Conservation (phyloP, 139 green algal species). For the Chlorella sp. region DNA sequence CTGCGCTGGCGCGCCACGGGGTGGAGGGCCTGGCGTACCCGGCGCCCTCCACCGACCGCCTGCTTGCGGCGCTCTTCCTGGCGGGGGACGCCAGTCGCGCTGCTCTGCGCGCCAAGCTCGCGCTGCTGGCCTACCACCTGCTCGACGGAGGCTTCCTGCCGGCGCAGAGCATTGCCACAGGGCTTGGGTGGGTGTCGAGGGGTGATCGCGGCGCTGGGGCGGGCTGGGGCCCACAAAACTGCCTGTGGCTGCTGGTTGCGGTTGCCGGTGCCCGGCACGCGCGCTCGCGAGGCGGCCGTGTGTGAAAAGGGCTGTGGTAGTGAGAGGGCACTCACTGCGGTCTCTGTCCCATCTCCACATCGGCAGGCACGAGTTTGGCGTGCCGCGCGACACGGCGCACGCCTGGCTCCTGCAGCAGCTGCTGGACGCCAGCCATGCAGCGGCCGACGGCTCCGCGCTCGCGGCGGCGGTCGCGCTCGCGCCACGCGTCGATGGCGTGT, state of each 20-base stretch:
- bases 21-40: not conserved
- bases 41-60: constrained; percentile 7
- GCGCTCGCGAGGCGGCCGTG: too few relatives aligned
- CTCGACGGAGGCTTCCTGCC: constrained; percentile 41
- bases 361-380: constrained; percentile 7
- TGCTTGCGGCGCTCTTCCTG: constrained; percentile 14
- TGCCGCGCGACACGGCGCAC: not conserved
- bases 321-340: too few relatives aligned
- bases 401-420: constrained; percentile 30
- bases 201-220: too few relatives aligned
- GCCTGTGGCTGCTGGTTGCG: too few relatives aligned
- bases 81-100: not conserved
- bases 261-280: too few relatives aligned
- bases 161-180: not conserved
- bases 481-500: not conserved
- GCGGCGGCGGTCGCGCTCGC: constrained; percentile 25
- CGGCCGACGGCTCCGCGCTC: constrained; percentile 6
- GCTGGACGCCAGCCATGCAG: constrained; percentile 33
- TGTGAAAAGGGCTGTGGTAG: too few relatives aligned
- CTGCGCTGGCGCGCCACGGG: constrained; percentile 24
- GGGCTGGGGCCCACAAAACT: too few relatives aligned
- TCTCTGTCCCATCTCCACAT: not conserved
- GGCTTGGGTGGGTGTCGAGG: too few relatives aligned
- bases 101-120: constrained; percentile 41
- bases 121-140: constrained; percentile 57